Percentiles rank a stretch among this genome's conserved stretches.
These are phyloP conservation scores for Nakazawaea siamensis DNA, from an alignment of 805 yeast genomes.

Conservation along the genomic window DNA sequence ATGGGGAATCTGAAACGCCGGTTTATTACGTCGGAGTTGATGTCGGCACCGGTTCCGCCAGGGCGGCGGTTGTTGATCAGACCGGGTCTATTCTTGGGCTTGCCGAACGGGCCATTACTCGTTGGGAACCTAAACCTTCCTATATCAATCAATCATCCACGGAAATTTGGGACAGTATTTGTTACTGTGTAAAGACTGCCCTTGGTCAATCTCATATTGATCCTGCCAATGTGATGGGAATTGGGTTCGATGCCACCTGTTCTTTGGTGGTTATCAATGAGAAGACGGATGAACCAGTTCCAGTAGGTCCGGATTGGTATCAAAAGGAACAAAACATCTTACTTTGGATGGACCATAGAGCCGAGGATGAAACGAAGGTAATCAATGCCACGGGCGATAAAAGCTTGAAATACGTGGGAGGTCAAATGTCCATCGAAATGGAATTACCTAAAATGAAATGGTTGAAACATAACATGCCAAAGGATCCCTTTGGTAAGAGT, in stretches of 20 bases:
- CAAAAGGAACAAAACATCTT: slow-evolving; percentile 74
- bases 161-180: slow-evolving; percentile 87
- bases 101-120: slow-evolving; percentile 69
- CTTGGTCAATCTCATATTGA: slow-evolving; percentile 69
- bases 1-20: slow-evolving; percentile 15
- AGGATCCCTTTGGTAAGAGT: slow-evolving; percentile 27
- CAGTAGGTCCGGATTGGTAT: slow-evolving; percentile 86
- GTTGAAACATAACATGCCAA: slow-evolving; percentile 81
- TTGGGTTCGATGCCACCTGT: slow-evolving; percentile 97
- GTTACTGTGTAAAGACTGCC: slow-evolving; percentile 72
- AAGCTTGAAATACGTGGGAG: slow-evolving; percentile 88
- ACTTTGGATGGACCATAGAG: slow-evolving; percentile 98
- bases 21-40: slow-evolving; percentile 30
- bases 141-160: slow-evolving; percentile 80
- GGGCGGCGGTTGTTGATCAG: slow-evolving; percentile 86
- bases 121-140: slow-evolving; percentile 67
- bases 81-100: slow-evolving; percentile 74
- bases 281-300: slow-evolving; percentile 58
- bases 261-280: slow-evolving; percentile 79
- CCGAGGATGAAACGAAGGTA: slow-evolving; percentile 66
- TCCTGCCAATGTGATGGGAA: slow-evolving; percentile 62
- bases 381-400: slow-evolving; percentile 78
- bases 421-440: slow-evolving; percentile 97
- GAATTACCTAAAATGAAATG: slow-evolving; percentile 95
- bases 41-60: slow-evolving; percentile 90